These are phyloP conservation scores for Cyberlindnera petersonii DNA, from an alignment of 805 yeast genomes.

Conservation along the genomic window DNA sequence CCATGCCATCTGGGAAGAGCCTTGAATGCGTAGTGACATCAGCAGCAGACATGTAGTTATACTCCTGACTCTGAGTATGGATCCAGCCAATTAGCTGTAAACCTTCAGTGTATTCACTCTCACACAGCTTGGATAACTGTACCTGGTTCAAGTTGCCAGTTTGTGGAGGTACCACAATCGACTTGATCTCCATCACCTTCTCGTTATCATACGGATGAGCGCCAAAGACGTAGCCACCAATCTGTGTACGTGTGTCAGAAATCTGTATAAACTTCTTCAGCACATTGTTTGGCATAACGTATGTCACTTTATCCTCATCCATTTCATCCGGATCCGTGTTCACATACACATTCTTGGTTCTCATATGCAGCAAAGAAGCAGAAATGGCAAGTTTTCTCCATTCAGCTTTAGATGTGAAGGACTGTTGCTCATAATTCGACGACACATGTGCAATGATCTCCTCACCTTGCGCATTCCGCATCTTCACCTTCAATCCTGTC, in stretches of 20 bases:
- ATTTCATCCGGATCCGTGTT: constrained; percentile 54
- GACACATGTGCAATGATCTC: constrained; percentile 94
- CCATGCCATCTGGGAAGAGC: constrained; percentile 31
- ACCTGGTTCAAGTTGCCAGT: constrained; percentile 67
- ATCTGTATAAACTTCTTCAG: constrained; percentile 73
- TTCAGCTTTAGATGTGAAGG: constrained; percentile 79
- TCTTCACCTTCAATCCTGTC: constrained; percentile 66
- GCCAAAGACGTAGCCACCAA: constrained; percentile 81
- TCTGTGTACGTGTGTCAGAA: constrained; percentile 75
- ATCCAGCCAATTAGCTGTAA: constrained; percentile 88
- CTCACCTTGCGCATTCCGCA: constrained; percentile 92
- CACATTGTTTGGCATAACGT: constrained; percentile 78
- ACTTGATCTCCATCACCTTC: constrained; percentile 71
- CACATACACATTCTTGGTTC: constrained; percentile 72
- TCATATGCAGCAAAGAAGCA: constrained; percentile 63
- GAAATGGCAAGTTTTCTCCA: constrained; percentile 90
- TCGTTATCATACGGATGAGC: constrained; percentile 66
- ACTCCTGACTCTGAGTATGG: constrained; percentile 78
- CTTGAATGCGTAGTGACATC: constrained; percentile 62
- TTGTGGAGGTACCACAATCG: constrained; percentile 83
- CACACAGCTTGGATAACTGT: constrained; percentile 21
- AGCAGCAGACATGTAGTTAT: constrained; percentile 56
- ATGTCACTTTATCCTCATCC: constrained; percentile 55
- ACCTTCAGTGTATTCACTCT: constrained; percentile 52
- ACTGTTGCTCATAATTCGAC: constrained; percentile 77